phyloP scores from a whole-genome alignment of 2,329 filamentous ascomycete species.

The Cytospora piceicola region DNA sequence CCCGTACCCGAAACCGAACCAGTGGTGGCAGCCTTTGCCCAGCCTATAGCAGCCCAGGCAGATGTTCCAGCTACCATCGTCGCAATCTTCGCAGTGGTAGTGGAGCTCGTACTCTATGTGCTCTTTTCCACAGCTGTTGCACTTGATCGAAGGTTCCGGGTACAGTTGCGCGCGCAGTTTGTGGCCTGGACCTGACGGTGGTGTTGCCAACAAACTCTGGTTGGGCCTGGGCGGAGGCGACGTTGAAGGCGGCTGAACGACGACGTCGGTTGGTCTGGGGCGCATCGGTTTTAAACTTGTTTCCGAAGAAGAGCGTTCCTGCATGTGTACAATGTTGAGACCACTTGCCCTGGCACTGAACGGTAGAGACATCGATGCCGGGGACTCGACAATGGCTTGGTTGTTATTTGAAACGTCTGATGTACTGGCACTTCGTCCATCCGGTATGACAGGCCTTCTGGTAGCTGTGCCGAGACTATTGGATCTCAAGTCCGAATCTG shows the following conservation, averaged over 20 bases:
- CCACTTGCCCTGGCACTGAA: constrained; percentile 42
- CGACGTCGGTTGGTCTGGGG: constrained; percentile 35
- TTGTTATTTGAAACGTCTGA: constrained; percentile 27
- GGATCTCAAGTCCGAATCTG: constrained; percentile 59
- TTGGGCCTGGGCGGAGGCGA: constrained; percentile 12
- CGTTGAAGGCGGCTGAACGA: constrained; percentile 31
- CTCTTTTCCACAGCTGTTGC: constrained; percentile 68
- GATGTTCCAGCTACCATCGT: constrained; percentile 73
- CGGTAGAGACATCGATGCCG: constrained; percentile 38
- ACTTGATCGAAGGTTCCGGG: constrained; percentile 73
- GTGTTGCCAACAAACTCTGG: constrained; percentile 15
- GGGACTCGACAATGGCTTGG: constrained; percentile 33
- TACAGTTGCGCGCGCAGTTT: constrained; percentile 56
- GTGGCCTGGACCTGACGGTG: constrained; percentile 39
- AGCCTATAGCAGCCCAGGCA: constrained; percentile 80
- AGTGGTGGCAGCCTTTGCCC: constrained; percentile 78
- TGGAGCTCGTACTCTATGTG: constrained; percentile 87
- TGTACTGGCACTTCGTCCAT: constrained; percentile 45
- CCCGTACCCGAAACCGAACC: constrained; percentile 82
- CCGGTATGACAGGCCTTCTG: constrained; percentile 46
- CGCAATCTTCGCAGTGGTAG: constrained; percentile 77
- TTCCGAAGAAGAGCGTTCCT: constrained; percentile 27
- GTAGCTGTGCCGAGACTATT: constrained; percentile 44
- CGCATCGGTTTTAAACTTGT: constrained; percentile 11
- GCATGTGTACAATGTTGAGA: constrained; percentile 30